A percentile compares a stretch with the other conserved stretches of the same genome.
These are phyloP conservation scores for Ceratorhiza oryzae-sativae DNA, from an alignment of 1,284 basidiomycete species.

Conservation along the genomic window DNA sequence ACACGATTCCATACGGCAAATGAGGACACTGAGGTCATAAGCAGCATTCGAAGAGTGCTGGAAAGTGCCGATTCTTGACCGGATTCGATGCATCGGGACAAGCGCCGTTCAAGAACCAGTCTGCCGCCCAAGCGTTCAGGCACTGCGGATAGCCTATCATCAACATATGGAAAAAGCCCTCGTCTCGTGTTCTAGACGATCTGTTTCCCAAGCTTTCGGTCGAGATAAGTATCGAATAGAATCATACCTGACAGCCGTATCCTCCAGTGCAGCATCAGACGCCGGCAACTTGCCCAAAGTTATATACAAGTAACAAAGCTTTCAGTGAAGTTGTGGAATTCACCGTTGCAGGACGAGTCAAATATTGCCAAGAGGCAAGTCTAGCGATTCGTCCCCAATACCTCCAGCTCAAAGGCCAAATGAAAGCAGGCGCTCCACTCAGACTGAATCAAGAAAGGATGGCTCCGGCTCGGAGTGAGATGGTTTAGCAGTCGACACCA, in stretches of 20 bases:
- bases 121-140: background rate
- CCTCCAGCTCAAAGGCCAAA: background rate
- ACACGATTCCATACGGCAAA: background rate
- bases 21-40: slow-evolving; percentile 1
- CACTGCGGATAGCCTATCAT: background rate
- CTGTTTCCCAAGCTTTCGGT: background rate
- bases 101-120: background rate
- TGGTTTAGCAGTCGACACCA: background rate
- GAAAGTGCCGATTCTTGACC: too few relatives aligned
- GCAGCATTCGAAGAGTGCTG: too few relatives aligned
- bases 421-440: background rate
- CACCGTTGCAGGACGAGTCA: too few relatives aligned
- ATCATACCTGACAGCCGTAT: background rate
- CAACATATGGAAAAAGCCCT: background rate
- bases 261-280: too few relatives aligned
- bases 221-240: background rate
- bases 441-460: background rate
- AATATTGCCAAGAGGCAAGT: too few relatives aligned
- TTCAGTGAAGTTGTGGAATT: too few relatives aligned
- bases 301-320: too few relatives aligned
- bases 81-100: background rate
- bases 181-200: background rate
- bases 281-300: too few relatives aligned
- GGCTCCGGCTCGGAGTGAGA: background rate
- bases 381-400: too few relatives aligned